phyloP scores from a whole-genome alignment of 305 asterid genomes.

The Solanum chacoense region DNA sequence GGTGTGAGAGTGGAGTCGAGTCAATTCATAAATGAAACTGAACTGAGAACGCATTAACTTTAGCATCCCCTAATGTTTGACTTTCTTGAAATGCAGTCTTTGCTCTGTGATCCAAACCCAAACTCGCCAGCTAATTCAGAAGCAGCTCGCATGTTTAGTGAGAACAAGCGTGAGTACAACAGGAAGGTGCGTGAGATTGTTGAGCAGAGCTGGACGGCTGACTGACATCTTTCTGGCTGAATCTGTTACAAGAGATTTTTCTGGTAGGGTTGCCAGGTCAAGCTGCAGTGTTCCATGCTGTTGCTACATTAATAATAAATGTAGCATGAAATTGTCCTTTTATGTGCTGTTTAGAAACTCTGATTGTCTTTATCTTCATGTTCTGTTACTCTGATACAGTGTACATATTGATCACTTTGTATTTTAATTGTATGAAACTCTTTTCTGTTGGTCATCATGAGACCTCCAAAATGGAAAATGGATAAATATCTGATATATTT shows the following conservation, averaged over 20 bases:
- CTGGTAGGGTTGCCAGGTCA: neutral
- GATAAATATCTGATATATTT: neutral
- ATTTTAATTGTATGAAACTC: neutral
- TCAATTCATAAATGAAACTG: neutral
- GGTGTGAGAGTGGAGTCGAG: neutral
- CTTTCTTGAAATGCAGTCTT: constrained; percentile 6
- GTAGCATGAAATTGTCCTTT: neutral
- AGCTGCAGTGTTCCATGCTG: neutral
- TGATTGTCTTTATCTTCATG: neutral
- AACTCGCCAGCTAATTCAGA: constrained; percentile 14
- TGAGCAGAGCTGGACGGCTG: constrained; percentile 16
- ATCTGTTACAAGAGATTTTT: neutral
- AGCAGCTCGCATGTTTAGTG: constrained; percentile 10
- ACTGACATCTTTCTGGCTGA: neutral
- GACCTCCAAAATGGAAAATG: neutral
- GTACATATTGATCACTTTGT: constrained; percentile 4
- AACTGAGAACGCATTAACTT: neutral
- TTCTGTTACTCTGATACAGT: neutral
- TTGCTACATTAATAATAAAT: constrained; percentile 4
- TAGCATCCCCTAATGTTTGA: neutral
- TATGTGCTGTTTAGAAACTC: neutral
- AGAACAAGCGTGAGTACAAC: constrained; percentile 12
- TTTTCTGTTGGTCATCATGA: neutral
- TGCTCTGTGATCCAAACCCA: constrained; percentile 15
- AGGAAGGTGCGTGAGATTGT: constrained; percentile 15